Evolutionary conservation across 805 yeast genomes (phyloP).

Genomic region (Vanderwaltozyma tropicalis): DNA sequence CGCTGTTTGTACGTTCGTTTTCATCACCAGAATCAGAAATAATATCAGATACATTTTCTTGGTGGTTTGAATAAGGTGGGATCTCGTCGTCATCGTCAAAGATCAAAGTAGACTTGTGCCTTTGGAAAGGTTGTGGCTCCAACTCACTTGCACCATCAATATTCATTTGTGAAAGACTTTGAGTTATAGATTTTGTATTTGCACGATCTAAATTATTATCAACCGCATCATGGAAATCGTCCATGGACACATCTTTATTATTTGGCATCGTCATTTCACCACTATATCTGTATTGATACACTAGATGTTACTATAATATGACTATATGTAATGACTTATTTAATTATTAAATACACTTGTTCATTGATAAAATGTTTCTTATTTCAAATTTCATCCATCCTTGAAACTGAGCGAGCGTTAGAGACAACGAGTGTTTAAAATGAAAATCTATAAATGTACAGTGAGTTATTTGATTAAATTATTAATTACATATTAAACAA

Average conservation of each 20-base stretch:
- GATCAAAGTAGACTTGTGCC: slow-evolving; percentile 63
- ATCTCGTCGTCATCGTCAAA: slow-evolving; percentile 52
- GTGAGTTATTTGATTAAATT: no score
- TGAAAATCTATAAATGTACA: no score
- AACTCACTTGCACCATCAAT: slow-evolving; percentile 20
- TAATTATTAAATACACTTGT: no score
- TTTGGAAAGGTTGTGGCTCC: slow-evolving; percentile 21
- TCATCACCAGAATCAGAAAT: slow-evolving; percentile 6
- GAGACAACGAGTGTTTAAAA: no score
- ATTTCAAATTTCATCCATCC: no score
- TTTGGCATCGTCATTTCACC: neutral
- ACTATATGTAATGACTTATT: no score
- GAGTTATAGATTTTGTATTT: slow-evolving; percentile 13
- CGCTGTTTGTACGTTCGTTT: slow-evolving; percentile 2
- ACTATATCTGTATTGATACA: no score
- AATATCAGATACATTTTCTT: slow-evolving; percentile 14
- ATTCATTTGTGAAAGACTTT: slow-evolving; percentile 28
- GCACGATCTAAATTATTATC: slow-evolving; percentile 3
- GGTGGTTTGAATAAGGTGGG: slow-evolving; percentile 31
- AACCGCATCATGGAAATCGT: slow-evolving; percentile 19
- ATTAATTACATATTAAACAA: no score
- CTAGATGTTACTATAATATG: no score
- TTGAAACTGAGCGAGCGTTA: no score
- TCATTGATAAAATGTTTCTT: no score
- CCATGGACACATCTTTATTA: slow-evolving; percentile 22